Conservation (phyloP, 352 stramenopile species). For the Globisporangium spinosum region DNA sequence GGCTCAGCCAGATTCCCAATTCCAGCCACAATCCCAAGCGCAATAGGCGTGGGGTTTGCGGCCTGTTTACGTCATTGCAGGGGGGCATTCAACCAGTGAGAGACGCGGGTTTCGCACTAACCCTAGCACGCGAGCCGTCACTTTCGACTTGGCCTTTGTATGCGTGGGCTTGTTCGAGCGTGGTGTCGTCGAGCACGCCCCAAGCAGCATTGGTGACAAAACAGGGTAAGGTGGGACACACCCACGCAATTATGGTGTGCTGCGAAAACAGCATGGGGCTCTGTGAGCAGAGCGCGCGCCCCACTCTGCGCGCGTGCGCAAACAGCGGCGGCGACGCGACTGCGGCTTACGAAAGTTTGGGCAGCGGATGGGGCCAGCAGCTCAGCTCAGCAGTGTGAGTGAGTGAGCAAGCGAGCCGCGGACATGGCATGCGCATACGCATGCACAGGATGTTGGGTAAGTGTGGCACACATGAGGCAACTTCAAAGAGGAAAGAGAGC, state of each 20-base stretch:
- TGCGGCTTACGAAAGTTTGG: neutral
- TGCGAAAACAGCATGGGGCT: neutral
- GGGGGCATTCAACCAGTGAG: conserved; percentile 6
- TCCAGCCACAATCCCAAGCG: neutral
- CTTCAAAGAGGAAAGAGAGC: neutral
- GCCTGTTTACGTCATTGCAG: conserved; percentile 9
- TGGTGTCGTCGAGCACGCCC: neutral
- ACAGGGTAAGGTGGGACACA: neutral
- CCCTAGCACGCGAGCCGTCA: neutral
- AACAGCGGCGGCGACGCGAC: neutral
- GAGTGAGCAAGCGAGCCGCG: neutral
- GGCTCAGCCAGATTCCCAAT: neutral
- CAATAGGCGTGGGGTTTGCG: neutral
- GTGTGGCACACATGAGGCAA: neutral
- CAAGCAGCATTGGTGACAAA: conserved; percentile 2
- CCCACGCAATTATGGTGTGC: neutral
- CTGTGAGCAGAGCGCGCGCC: neutral
- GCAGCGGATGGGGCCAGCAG: neutral
- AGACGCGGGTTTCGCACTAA: neutral
- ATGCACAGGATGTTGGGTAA: neutral
- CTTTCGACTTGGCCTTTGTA: conserved; percentile 5
- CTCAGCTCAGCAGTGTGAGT: neutral
- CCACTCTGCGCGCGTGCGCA: neutral
- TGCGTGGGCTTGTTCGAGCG: neutral
- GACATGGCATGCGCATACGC: neutral